Percentiles rank a stretch among this genome's conserved stretches.
Evolutionary conservation across 139 green algal genomes (phyloP).

Genomic region (Edaphochlamys debaryana): DNA sequence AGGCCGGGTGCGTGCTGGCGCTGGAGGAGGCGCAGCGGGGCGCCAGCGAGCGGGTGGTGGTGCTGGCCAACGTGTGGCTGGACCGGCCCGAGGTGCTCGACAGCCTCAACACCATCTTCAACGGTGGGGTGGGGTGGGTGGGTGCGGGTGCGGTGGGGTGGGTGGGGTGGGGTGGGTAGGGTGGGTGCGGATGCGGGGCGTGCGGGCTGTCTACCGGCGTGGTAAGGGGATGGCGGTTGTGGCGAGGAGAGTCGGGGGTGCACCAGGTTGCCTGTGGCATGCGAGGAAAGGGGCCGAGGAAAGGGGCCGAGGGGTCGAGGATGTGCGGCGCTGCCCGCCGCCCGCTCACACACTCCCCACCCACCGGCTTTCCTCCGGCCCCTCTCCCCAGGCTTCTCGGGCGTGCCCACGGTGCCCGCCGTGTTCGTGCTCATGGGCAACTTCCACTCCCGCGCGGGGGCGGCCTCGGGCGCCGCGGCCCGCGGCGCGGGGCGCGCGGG

Average conservation of each 20-base stretch:
- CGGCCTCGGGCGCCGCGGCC: neutral
- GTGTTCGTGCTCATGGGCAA: slow-evolving; percentile 91
- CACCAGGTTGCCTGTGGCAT: neutral
- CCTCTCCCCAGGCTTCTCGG: slow-evolving; percentile 76
- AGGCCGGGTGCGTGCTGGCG: slow-evolving; percentile 46
- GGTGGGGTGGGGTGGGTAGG: no score
- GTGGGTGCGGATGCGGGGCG: neutral
- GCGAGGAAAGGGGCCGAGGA: no score
- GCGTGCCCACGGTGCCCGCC: slow-evolving; percentile 65
- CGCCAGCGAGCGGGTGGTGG: slow-evolving; percentile 68
- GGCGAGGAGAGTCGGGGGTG: neutral
- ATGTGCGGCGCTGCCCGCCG: no score
- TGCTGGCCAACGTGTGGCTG: slow-evolving; percentile 90
- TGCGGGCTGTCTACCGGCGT: neutral
- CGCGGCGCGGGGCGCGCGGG: neutral
- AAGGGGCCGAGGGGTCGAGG: neutral
- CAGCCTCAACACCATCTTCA: slow-evolving; percentile 68
- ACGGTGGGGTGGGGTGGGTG: slow-evolving; percentile 54
- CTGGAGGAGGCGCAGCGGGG: slow-evolving; percentile 52
- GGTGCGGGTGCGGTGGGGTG: no score
- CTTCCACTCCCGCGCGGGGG: slow-evolving; percentile 74
- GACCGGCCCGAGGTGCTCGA: slow-evolving; percentile 75
- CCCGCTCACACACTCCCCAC: no score
- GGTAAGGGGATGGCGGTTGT: no score
- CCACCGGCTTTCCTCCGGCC: no score